Evolutionary conservation across 164 flowering plant species (phyloP).

Genomic region (Macadamia tetraphylla): DNA sequence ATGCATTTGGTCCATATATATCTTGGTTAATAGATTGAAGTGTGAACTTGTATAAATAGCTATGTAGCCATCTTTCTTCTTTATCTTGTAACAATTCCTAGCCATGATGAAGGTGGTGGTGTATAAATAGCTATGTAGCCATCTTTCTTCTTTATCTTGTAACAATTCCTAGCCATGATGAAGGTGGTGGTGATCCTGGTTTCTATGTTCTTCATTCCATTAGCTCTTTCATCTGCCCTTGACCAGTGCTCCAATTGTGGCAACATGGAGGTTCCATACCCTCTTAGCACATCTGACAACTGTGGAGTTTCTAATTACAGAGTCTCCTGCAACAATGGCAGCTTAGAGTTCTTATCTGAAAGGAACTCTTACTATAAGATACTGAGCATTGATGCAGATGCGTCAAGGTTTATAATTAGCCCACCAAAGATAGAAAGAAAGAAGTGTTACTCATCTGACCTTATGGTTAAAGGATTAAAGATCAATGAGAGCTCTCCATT

Average conservation of each 20-base stretch:
- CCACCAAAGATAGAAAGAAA: slow-evolving; percentile 30
- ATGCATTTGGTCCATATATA: not conserved
- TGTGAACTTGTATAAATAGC: slow-evolving; percentile 16
- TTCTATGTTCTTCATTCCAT: slow-evolving; percentile 15
- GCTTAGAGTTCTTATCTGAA: slow-evolving; percentile 42
- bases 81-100: too few species aligned
- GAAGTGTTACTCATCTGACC: slow-evolving; percentile 43
- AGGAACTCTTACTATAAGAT: slow-evolving; percentile 34
- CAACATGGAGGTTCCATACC: slow-evolving; percentile 45
- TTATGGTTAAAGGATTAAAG: slow-evolving; percentile 33
- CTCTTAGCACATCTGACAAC: slow-evolving; percentile 39
- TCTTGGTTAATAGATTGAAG: not conserved
- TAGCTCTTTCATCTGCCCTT: slow-evolving; percentile 18
- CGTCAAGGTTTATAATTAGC: slow-evolving; percentile 29
- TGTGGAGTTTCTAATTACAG: slow-evolving; percentile 49
- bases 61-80: too few species aligned
- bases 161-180: not conserved
- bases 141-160: not conserved
- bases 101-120: too few species aligned
- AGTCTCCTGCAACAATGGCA: slow-evolving; percentile 38
- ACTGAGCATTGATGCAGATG: slow-evolving; percentile 33
- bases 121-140: too few species aligned
- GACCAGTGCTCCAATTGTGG: slow-evolving; percentile 50
- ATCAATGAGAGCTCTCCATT: slow-evolving; percentile 44
- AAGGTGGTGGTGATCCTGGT: slow-evolving; percentile 7